Percentiles rank a stretch among this genome's conserved stretches.
phyloP scores from a whole-genome alignment of 148 eudicot species.

The Simmondsia chinensis region DNA sequence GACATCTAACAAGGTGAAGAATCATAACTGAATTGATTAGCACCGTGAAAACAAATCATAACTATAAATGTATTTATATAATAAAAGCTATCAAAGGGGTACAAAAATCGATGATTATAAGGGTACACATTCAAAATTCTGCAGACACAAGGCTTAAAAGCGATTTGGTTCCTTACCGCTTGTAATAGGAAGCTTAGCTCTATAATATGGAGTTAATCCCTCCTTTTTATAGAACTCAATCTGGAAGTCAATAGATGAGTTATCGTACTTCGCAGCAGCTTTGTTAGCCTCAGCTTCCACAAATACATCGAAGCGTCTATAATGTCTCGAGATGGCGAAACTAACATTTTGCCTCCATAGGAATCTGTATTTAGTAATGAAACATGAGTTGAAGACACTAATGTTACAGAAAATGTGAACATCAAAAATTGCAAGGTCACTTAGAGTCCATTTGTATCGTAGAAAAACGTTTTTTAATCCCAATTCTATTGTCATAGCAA shows the following conservation, averaged over 20 bases:
- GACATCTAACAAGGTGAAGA: slow-evolving; percentile 51
- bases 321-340: slow-evolving; percentile 94
- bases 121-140: no score
- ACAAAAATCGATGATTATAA: no score
- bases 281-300: slow-evolving; percentile 97
- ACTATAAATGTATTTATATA: no score
- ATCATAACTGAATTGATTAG: slow-evolving; percentile 1
- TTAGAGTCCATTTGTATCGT: no score
- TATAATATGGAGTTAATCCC: slow-evolving; percentile 78
- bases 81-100: no score
- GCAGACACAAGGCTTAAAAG: no score
- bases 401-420: neutral
- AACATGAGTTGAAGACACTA: neutral
- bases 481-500: no score
- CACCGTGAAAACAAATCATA: neutral
- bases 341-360: slow-evolving; percentile 89
- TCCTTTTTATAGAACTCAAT: slow-evolving; percentile 69
- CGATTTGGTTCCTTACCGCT: no score
- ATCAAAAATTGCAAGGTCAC: no score
- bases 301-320: slow-evolving; percentile 84
- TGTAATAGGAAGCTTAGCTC: slow-evolving; percentile 69
- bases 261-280: slow-evolving; percentile 84
- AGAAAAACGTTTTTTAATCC: no score
- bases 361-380: no score
- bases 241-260: slow-evolving; percentile 89